A percentile compares a stretch with the other conserved stretches of the same genome.
Evolutionary conservation across 306 rosid species (phyloP).

Genomic region (Cucurbita moschata): DNA sequence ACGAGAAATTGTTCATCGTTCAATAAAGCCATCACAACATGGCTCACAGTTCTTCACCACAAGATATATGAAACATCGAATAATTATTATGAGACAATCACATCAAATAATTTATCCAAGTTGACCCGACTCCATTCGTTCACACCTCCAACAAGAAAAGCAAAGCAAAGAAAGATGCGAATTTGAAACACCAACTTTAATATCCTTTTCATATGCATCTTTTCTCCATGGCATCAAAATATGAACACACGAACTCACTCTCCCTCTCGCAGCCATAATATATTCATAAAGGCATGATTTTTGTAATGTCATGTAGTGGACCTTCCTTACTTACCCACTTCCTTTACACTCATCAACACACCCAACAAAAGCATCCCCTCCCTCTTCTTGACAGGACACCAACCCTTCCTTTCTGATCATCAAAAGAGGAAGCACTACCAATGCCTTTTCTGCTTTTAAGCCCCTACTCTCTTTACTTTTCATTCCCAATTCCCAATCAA

Average conservation of each 20-base stretch:
- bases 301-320: conserved; percentile 1
- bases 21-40: too few species aligned
- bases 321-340: conserved; percentile 2
- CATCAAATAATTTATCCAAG: too few species aligned
- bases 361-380: conserved; percentile 33
- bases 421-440: conserved; percentile 11
- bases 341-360: background rate
- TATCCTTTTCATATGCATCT: background rate
- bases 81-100: too few species aligned
- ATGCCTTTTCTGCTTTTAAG: background rate
- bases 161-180: background rate
- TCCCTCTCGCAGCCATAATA: background rate
- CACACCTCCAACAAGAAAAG: background rate
- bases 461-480: background rate
- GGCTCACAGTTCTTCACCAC: too few species aligned
- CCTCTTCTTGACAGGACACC: background rate
- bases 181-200: background rate
- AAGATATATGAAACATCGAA: too few species aligned
- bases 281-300: background rate
- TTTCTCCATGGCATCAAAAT: background rate
- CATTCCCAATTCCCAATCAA: background rate
- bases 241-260: background rate
- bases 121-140: background rate
- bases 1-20: too few species aligned
- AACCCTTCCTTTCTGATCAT: background rate